A percentile compares a stretch with the other conserved stretches of the same genome.
Conservation (phyloP, 768 basidiomycete species). For the Rossbeevera mucosa region DNA sequence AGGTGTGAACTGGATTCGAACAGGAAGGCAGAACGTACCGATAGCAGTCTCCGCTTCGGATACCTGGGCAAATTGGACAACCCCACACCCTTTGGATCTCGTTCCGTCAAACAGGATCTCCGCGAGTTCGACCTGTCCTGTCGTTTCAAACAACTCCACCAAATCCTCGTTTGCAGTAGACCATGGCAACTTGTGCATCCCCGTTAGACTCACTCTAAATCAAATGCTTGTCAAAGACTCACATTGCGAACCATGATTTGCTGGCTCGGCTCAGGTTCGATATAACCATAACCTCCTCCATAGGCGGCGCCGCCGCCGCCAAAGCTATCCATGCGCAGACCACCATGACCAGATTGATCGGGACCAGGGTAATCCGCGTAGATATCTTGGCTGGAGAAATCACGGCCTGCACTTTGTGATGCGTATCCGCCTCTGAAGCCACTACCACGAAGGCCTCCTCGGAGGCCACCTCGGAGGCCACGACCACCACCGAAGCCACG, state of each 20-base stretch:
- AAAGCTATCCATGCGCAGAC: constrained; percentile 34
- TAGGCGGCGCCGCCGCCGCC: constrained; percentile 40
- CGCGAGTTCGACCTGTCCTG: constrained; percentile 89
- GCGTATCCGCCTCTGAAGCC: constrained; percentile 58
- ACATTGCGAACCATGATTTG: constrained; percentile 99
- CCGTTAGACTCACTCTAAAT: neutral
- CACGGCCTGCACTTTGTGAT: constrained; percentile 46
- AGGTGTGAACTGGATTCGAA: neutral
- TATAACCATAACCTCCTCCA: constrained; percentile 37
- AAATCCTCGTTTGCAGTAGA: constrained; percentile 98
- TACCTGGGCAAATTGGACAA: constrained; percentile 89
- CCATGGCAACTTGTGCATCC: constrained; percentile 76
- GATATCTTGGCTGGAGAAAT: constrained; percentile 83
- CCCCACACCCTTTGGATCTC: constrained; percentile 90
- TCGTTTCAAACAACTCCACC: constrained; percentile 97
- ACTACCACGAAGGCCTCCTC: constrained; percentile 49
- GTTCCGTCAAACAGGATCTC: constrained; percentile 93
- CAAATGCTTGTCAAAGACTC: constrained; percentile 35
- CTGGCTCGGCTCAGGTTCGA: constrained; percentile 80
- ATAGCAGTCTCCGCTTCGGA: constrained; percentile 93
- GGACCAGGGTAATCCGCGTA: constrained; percentile 93
- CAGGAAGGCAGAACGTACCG: constrained; percentile 39
- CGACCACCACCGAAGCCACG: constrained; percentile 44
- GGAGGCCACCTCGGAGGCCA: constrained; percentile 18
- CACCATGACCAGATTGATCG: constrained; percentile 49